A percentile compares a stretch with the other conserved stretches of the same genome.
phyloP scores from a whole-genome alignment of 768 basidiomycete species.

The Multifurca ochricompacta region DNA sequence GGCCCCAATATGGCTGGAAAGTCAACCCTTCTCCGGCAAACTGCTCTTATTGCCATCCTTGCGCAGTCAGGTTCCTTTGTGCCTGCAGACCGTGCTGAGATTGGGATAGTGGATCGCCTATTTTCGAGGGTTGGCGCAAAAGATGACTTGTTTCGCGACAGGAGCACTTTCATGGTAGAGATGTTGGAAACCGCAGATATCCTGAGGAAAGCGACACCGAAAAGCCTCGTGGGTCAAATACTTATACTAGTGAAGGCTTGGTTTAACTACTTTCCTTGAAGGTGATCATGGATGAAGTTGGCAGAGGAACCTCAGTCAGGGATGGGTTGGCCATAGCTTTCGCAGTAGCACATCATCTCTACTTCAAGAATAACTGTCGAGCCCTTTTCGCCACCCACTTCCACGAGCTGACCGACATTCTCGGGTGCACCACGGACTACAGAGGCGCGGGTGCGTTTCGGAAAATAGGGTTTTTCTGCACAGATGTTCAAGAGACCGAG shows the following conservation, averaged over 20 bases:
- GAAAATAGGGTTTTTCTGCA: slow-evolving; percentile 80
- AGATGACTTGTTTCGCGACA: slow-evolving; percentile 88
- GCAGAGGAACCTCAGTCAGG: slow-evolving; percentile 85
- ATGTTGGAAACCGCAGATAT: slow-evolving; percentile 95
- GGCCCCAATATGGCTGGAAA: slow-evolving; percentile 97
- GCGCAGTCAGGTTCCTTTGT: slow-evolving; percentile 94
- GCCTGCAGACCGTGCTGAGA: slow-evolving; percentile 69
- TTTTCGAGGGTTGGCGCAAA: slow-evolving; percentile 95
- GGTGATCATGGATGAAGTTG: slow-evolving; percentile 99
- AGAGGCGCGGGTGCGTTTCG: slow-evolving; percentile 42
- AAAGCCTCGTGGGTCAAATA: slow-evolving; percentile 58
- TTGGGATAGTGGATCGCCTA: slow-evolving; percentile 85
- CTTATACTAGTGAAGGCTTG: neutral
- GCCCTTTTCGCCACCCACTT: slow-evolving; percentile 99
- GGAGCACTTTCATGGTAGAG: slow-evolving; percentile 98
- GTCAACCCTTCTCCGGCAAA: slow-evolving; percentile 87
- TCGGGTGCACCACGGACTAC: slow-evolving; percentile 48
- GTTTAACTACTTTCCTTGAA: slow-evolving; percentile 26
- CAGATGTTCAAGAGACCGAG: slow-evolving; percentile 70
- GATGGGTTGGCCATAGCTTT: slow-evolving; percentile 94
- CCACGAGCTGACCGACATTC: slow-evolving; percentile 84
- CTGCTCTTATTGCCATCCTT: slow-evolving; percentile 79
- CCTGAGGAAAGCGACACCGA: slow-evolving; percentile 69
- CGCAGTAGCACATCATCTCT: slow-evolving; percentile 77
- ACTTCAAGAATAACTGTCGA: slow-evolving; percentile 62